Conservation (phyloP, 2,329 filamentous ascomycete species). For the Pseudocercospora eumusae region DNA sequence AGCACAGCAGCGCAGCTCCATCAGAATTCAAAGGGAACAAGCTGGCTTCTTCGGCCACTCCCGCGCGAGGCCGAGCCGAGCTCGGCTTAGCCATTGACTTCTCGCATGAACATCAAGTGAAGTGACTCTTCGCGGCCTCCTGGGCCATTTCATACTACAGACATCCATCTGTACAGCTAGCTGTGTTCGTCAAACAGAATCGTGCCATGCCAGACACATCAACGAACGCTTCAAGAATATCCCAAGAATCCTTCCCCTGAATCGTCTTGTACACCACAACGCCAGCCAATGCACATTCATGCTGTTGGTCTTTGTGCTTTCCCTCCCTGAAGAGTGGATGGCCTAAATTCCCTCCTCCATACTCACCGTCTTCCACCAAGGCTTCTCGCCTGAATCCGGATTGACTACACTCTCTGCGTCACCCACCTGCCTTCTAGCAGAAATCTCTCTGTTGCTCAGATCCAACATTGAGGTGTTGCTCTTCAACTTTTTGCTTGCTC, state of each 20-base stretch:
- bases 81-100: neutral
- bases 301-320: constrained; percentile 3
- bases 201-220: neutral
- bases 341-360: constrained; percentile 52
- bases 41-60: neutral
- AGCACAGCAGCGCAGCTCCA: neutral
- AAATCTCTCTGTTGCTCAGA: constrained; percentile 60
- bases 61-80: constrained; percentile 3
- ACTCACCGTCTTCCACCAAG: constrained; percentile 53
- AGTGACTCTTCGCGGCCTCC: too few species aligned
- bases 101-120: neutral
- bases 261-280: neutral
- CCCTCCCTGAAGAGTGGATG: neutral
- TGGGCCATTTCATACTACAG: neutral
- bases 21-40: constrained; percentile 6
- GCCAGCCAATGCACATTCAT: neutral
- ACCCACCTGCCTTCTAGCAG: constrained; percentile 85
- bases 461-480: constrained; percentile 46
- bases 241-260: neutral
- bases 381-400: constrained; percentile 37
- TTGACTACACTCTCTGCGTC: constrained; percentile 79
- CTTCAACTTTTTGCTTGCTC: constrained; percentile 60
- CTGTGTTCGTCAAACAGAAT: neutral
- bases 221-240: constrained; percentile 2
- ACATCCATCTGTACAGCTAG: neutral